A percentile compares a stretch with the other conserved stretches of the same genome.
These are phyloP conservation scores for Cladosporium cucumerinum DNA, from an alignment of 2,329 filamentous ascomycete genomes.

Conservation along the genomic window DNA sequence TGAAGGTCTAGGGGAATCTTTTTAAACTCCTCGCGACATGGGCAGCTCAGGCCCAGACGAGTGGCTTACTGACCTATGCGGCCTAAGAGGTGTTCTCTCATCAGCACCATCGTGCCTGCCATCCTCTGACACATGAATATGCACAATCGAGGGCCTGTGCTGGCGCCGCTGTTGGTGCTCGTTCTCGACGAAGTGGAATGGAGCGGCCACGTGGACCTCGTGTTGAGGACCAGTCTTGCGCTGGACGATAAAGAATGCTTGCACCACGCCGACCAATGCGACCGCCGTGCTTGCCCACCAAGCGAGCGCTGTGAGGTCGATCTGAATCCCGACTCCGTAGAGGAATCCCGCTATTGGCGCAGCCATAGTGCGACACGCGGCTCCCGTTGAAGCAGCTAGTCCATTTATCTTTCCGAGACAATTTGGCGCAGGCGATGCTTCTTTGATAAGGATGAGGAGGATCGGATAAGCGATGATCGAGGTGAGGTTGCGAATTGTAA, in stretches of 20 bases:
- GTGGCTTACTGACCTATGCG: background rate
- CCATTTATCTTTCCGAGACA: conserved; percentile 70
- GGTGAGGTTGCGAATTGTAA: conserved; percentile 63
- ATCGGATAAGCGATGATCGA: conserved; percentile 67
- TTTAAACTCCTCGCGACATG: background rate
- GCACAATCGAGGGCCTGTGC: conserved; percentile 3
- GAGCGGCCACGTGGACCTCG: conserved; percentile 13
- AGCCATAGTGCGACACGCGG: conserved; percentile 65
- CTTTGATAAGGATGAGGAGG: conserved; percentile 68
- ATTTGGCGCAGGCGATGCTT: conserved; percentile 61
- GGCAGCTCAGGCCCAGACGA: background rate
- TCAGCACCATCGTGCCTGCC: background rate
- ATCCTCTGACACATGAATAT: conserved; percentile 1
- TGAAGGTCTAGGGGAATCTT: background rate
- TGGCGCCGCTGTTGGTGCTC: conserved; percentile 1
- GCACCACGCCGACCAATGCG: conserved; percentile 54
- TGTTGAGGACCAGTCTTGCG: conserved; percentile 14
- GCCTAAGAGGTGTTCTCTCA: conserved; percentile 15
- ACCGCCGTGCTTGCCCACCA: conserved; percentile 60
- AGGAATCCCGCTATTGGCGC: conserved; percentile 66
- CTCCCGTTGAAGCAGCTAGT: conserved; percentile 68
- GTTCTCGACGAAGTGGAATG: conserved; percentile 12
- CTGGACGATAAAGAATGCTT: conserved; percentile 30
- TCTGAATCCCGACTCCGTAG: conserved; percentile 58
- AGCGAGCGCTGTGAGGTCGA: conserved; percentile 58